These are phyloP conservation scores for Rhododendron molle DNA, from an alignment of 148 eudicot species.

Conservation along the genomic window DNA sequence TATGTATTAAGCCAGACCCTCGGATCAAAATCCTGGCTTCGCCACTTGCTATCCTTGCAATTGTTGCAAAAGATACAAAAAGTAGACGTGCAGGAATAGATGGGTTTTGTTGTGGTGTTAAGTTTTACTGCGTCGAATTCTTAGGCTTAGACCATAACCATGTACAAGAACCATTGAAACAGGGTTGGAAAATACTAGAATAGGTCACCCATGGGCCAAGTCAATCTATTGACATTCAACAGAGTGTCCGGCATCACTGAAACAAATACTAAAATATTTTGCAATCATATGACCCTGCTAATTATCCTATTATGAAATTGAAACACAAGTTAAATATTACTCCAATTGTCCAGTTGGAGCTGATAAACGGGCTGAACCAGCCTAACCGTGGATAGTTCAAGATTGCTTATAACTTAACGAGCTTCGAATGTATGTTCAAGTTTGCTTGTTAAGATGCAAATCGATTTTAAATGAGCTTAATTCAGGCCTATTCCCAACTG, in stretches of 20 bases:
- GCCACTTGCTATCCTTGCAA: neutral
- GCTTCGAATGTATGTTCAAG: neutral
- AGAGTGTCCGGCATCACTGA: neutral
- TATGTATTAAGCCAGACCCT: too few species aligned
- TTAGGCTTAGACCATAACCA: neutral
- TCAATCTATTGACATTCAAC: neutral
- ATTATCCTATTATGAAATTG: neutral
- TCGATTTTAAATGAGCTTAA: neutral
- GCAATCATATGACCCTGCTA: neutral
- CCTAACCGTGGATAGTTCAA: neutral
- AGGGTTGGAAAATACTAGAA: neutral
- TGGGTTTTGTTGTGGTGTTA: neutral
- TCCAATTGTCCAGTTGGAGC: neutral
- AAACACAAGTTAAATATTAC: neutral
- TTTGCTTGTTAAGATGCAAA: neutral
- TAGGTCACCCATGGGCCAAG: neutral
- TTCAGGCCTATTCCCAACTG: neutral
- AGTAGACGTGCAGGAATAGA: neutral
- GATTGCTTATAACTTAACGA: neutral
- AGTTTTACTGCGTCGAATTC: neutral
- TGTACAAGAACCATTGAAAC: neutral
- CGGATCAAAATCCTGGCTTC: too few species aligned
- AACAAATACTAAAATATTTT: neutral
- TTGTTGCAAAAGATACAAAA: neutral
- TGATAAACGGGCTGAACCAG: neutral